phyloP scores from a whole-genome alignment of 2,329 filamentous ascomycete genomes.

The Cladosporium sphaerospermum region DNA sequence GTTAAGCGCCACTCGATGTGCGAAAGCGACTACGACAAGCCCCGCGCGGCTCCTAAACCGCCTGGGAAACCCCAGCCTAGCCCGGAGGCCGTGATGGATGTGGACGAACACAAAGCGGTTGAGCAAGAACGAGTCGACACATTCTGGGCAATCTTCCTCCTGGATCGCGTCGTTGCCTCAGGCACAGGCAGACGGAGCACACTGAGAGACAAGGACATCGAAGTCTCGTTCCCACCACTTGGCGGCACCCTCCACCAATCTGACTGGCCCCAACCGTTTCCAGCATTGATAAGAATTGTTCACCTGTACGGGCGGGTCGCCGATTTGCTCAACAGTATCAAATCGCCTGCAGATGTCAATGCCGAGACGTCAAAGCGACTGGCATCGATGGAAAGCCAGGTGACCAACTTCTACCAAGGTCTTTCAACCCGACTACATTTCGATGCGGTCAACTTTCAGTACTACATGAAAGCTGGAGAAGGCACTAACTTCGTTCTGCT shows the following conservation, averaged over 20 bases:
- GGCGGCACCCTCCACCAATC: conserved; percentile 49
- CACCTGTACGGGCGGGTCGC: conserved; percentile 80
- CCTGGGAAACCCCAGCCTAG: conserved; percentile 35
- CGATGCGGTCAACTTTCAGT: conserved; percentile 78
- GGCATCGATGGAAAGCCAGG: conserved; percentile 69
- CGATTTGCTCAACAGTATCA: conserved; percentile 76
- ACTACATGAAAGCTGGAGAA: conserved; percentile 72
- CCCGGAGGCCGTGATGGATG: conserved; percentile 5
- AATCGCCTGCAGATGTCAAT: conserved; percentile 66
- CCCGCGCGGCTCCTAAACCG: conserved; percentile 34
- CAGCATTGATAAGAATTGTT: conserved; percentile 74
- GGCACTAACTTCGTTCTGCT: conserved; percentile 81
- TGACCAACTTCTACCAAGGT: conserved; percentile 68
- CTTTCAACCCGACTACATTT: conserved; percentile 72
- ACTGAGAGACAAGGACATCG: conserved; percentile 76
- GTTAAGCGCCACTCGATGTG: conserved; percentile 35
- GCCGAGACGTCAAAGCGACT: conserved; percentile 66
- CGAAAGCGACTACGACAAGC: conserved; percentile 27
- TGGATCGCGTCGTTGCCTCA: conserved; percentile 81
- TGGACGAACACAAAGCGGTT: conserved; percentile 50
- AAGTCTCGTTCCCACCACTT: conserved; percentile 61
- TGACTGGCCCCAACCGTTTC: conserved; percentile 71
- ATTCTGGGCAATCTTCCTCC: conserved; percentile 84
- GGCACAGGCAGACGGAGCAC: conserved; percentile 81
- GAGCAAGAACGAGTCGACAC: conserved; percentile 81